Evolutionary conservation across 768 basidiomycete genomes (phyloP).

Genomic region (Hebeloma cylindrosporum): DNA sequence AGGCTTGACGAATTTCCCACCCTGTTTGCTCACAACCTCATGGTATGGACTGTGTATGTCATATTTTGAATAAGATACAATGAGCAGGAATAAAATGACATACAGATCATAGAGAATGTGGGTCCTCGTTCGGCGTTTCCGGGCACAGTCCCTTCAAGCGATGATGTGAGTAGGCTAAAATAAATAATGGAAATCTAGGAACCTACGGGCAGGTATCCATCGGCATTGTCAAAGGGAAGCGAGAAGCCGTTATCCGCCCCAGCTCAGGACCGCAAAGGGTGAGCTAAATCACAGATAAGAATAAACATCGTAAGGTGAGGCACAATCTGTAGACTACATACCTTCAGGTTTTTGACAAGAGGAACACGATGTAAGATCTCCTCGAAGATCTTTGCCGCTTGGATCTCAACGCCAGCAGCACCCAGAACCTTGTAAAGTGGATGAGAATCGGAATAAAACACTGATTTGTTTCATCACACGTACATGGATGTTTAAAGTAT

Average conservation of each 20-base stretch:
- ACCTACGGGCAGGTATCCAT: conserved; percentile 35
- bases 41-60: conserved; percentile 33
- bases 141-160: conserved; percentile 27
- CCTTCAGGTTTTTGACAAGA: conserved; percentile 28
- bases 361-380: conserved; percentile 37
- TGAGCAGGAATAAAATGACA: background rate
- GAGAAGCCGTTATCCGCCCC: conserved; percentile 2
- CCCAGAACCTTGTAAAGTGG: conserved; percentile 26
- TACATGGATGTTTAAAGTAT: conserved; percentile 33
- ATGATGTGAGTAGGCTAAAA: background rate
- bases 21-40: conserved; percentile 18
- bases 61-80: background rate
- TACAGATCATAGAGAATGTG: conserved; percentile 8
- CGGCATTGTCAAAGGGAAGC: conserved; percentile 8
- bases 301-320: background rate
- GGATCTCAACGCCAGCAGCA: conserved; percentile 23
- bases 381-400: conserved; percentile 26
- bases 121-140: conserved; percentile 23
- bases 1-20: conserved; percentile 23
- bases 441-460: too few species aligned
- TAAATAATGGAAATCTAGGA: background rate
- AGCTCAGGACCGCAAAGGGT: conserved; percentile 28
- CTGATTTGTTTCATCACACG: conserved; percentile 4
- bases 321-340: conserved; percentile 4
- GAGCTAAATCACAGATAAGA: conserved; percentile 15